Percentiles rank a stretch among this genome's conserved stretches.
Conservation (phyloP, 352 stramenopile species). For the Phytophthora melonis region DNA sequence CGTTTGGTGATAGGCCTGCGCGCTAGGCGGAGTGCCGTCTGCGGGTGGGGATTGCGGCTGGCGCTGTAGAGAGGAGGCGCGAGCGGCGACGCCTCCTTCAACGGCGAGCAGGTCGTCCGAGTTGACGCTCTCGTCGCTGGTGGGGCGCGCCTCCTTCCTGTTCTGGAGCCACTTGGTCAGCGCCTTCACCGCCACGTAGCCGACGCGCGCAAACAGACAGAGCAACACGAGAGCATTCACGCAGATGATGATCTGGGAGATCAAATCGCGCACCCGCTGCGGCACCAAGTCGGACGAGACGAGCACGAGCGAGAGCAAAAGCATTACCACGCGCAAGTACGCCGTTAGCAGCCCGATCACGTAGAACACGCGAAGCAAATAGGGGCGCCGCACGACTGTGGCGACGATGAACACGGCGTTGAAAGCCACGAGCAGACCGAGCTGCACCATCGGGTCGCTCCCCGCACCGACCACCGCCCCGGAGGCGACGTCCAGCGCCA, state of each 20-base stretch:
- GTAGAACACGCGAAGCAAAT: slow-evolving; percentile 54
- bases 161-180: slow-evolving; percentile 30
- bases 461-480: slow-evolving; percentile 49
- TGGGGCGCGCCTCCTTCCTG: slow-evolving; percentile 10
- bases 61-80: slow-evolving; percentile 6
- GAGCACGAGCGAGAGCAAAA: slow-evolving; percentile 56
- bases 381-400: slow-evolving; percentile 53
- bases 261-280: slow-evolving; percentile 54
- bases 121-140: slow-evolving; percentile 2
- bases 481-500: slow-evolving; percentile 49
- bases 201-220: slow-evolving; percentile 49
- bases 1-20: slow-evolving; percentile 27
- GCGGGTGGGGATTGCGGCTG: slow-evolving; percentile 24
- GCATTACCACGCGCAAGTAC: slow-evolving; percentile 54
- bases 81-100: slow-evolving; percentile 17
- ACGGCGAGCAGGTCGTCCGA: slow-evolving; percentile 25
- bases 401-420: slow-evolving; percentile 50
- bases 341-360: slow-evolving; percentile 43
- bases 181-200: slow-evolving; percentile 42
- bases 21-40: slow-evolving; percentile 27
- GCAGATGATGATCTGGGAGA: slow-evolving; percentile 50
- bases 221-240: slow-evolving; percentile 56
- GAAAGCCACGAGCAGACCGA: slow-evolving; percentile 50
- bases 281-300: slow-evolving; percentile 42
- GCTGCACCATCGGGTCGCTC: slow-evolving; percentile 48